Evolutionary conservation across 306 rosid species (phyloP), one percentile per base, ranked within the genome.

Genomic region (Glycyrrhiza uralensis): DNA sequence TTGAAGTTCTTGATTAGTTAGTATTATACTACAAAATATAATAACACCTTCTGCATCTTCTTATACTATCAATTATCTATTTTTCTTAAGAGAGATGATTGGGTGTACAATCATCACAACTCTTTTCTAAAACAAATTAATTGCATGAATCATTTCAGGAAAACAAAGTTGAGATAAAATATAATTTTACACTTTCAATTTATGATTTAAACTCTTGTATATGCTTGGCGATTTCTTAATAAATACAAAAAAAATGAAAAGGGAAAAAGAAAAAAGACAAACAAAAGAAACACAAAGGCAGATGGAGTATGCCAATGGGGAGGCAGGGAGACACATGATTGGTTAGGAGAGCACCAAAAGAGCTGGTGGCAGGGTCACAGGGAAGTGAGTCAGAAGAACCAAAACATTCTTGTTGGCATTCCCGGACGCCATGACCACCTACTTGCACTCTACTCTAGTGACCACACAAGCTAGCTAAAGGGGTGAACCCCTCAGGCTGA

Each of bases 361-460:
- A 72, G 66, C 22, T 20, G 17, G 2, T 56, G 60, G 42, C 76
- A 71, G 79, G 51, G 61, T 36, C 22, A 60, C 15, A 35, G 9
- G 63, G 9, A 74, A 30, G 73, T 67, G 9, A 76, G 79, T 75
- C 76, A 76, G 84, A 82, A 74, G 55, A 80, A 81, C 86, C 81
- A 86, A 86, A 88, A 85, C 94, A 86, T 88, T 90, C 90, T 86
- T 83, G 94, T 88, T 85, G 84, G 87, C 69, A 79, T 77, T 83
- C 76, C 82, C 52, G 38, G 76, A 82, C 84, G 50, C 75, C 61
- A 67, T 74, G 47, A 69, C 23, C 12, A 67, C 80, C 76, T 72
- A 50, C 72, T 58, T 38, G 35, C 72, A 46, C 78, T 76, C 76
- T 45, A 67, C 74, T 79, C 79, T 56, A 76, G 75, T 82, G 89